Base-by-base conservation (phyloP, 176 grass and related monocot species). In the Zea luxurians region DNA sequence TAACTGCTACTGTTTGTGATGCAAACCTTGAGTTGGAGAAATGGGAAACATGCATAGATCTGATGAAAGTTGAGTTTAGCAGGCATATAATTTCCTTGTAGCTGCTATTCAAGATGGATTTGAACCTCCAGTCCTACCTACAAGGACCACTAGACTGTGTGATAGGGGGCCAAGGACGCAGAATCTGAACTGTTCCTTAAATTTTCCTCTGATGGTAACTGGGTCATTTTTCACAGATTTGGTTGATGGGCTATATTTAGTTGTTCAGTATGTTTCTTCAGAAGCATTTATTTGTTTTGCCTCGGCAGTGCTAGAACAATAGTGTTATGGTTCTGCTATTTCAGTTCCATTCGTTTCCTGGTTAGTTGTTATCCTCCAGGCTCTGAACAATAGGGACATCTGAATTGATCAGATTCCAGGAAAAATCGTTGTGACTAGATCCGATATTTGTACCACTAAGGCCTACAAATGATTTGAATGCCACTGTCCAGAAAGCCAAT, bases 91-190 rank as follows among this genome's bases (percentile, higher is more conserved):
- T 27, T 49, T 82, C 20, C 42, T 0, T 58, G 41, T 57, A 17
- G 18, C 63, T 44, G 54, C 16, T 6, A 45, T 45, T 17, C 64
- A 54, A 36, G 13, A 85, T 72, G 40, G 17, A 35, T 65, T 57
- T 17, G 37, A 21, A 52, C n/a, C 55, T 67, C 44, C 16, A 1
- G 52, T 17, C 11, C 57, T 70, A 6, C 60, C 12, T 48, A 48
- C 15, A 53, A 53, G 49, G 50, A 61, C 43, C 59, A 73, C 13
- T 7, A 66, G 41, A 36, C 34, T 55, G 27, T 79, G 46, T 53
- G 70, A 9, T 40, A 18, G 64, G 70, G 86, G 81, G 64, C 81
- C 61, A 69, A 70, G 15, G 63, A 57, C 10, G 45, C 74, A 40
- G 44, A 18, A 42, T 75, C 8, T 79, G 1, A 74, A 4, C 37